A percentile compares a stretch with the other conserved stretches of the same genome.
phyloP scores from a whole-genome alignment of 208 protist genomes.

The Wallacemonas sp. region DNA sequence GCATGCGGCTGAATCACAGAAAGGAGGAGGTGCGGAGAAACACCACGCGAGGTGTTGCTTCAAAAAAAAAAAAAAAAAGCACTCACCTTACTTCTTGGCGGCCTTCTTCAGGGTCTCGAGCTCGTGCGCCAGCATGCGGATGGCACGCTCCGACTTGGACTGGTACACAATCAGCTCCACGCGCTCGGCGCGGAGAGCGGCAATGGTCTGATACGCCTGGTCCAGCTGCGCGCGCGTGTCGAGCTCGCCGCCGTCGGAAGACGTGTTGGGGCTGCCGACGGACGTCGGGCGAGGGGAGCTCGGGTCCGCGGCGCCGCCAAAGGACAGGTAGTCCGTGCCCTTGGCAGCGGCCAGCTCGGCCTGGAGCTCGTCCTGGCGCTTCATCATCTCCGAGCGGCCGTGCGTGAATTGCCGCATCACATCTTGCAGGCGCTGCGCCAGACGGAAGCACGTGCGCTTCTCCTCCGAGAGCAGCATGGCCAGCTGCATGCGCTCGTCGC shows the following conservation, averaged over 20 bases:
- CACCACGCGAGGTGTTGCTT: too few species aligned
- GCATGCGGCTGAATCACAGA: too few species aligned
- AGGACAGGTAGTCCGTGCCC: constrained; percentile 82
- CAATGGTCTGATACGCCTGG: constrained; percentile 41
- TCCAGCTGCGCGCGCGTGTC: constrained; percentile 37
- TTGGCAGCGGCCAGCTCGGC: constrained; percentile 58
- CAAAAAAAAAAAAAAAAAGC: not conserved
- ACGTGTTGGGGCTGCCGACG: not conserved
- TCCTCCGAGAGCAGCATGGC: constrained; percentile 64
- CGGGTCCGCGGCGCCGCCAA: constrained; percentile 24
- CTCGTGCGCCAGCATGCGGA: constrained; percentile 74
- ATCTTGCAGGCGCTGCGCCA: constrained; percentile 70
- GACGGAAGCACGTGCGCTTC: constrained; percentile 62
- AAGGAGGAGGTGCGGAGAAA: too few species aligned
- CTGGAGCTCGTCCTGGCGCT: constrained; percentile 54
- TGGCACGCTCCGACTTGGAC: constrained; percentile 69
- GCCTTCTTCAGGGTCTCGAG: constrained; percentile 36
- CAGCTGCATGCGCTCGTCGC: constrained; percentile 70
- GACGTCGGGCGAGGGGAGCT: constrained; percentile 16
- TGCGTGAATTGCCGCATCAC: constrained; percentile 58
- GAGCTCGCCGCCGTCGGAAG: not conserved
- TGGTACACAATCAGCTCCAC: constrained; percentile 77
- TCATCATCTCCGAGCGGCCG: constrained; percentile 37
- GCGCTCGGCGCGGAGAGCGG: constrained; percentile 53
- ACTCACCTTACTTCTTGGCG: constrained; percentile 9